Evolutionary conservation across 2,329 filamentous ascomycete genomes (phyloP), one percentile per base, ranked within the genome.

Genomic region (Elsinoe australis): DNA sequence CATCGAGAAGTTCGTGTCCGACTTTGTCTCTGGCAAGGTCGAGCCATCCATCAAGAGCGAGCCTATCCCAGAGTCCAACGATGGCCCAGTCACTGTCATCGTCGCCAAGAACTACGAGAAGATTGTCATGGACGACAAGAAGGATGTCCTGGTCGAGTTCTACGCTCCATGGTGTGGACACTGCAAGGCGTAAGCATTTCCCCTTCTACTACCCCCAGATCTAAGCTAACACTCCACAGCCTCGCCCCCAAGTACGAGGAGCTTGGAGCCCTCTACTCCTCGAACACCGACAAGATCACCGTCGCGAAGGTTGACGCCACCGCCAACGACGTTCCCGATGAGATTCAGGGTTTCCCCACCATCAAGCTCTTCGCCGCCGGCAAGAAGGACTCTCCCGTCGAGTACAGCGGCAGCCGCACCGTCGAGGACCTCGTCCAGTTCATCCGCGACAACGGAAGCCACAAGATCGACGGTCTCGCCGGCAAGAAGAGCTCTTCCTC

Each of bases 11-110:
- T 98, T 96, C 66, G 85, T 95, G 52, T 78, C 92, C 56, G 80
- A 92, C 58, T 95, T 89, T 66, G 72, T 82, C 51, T 77, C 79
- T 53, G 92, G 89, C 71, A 94, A 94, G 77, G 68, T 96, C 57
- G 83, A 94, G 69, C 86, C 92, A 60, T 94, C 86, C 78, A 85
- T 98, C 79, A 98, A 98, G 81, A 95, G 89, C 55, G 92, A 98
- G 78, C 86, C 88, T 50, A 82, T 96, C 58, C 92, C 92, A 54
- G 88, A 95, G 79, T 84, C 78, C 55, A 86, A 98, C 70, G 88
- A 95, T 55, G 88, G 87, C 49, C 78, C 87, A 54, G 90, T 95
- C 61, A 82, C 81, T 52, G 76, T 94, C 53, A 78, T 98, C 51
- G 92, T 98, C 51, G 92, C 90, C 67, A 85, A 94, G 74, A 90